Conservation (phyloP, 106 monocot genomes). For the Acorus gramineus region DNA sequence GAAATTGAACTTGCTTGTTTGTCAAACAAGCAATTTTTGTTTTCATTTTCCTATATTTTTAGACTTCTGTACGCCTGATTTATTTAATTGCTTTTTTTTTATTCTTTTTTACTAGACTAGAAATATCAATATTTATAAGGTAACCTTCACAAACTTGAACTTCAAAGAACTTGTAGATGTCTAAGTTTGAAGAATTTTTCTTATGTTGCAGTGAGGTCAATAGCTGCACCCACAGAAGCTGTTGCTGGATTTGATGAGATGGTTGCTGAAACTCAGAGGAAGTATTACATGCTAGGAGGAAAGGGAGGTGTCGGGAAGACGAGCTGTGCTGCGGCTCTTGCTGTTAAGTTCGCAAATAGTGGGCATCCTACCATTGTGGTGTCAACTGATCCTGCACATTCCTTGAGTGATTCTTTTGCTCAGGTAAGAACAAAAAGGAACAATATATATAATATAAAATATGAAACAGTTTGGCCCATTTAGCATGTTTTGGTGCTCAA, state of each 20-base stretch:
- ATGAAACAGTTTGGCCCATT: too few relatives aligned
- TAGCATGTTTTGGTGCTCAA: too few relatives aligned
- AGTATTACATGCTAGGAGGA: constrained; percentile 64
- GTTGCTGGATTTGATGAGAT: constrained; percentile 81
- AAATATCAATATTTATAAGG: too few relatives aligned
- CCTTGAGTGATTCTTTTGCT: constrained; percentile 94
- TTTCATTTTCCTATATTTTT: too few relatives aligned
- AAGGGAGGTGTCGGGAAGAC: constrained; percentile 99
- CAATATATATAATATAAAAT: too few relatives aligned
- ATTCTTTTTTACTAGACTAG: too few relatives aligned
- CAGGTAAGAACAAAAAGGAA: constrained; percentile 30
- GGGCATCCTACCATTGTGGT: constrained; percentile 44
- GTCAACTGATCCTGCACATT: constrained; percentile 81
- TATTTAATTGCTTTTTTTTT: too few relatives aligned
- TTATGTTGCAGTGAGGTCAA: constrained; percentile 47
- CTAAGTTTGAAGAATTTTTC: not conserved
- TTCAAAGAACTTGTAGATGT: too few relatives aligned
- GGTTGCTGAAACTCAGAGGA: constrained; percentile 26
- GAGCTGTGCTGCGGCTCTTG: constrained; percentile 92
- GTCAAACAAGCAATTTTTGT: too few relatives aligned
- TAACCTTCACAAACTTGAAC: too few relatives aligned
- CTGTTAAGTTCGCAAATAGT: constrained; percentile 89
- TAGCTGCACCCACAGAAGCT: constrained; percentile 41
- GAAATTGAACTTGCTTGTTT: too few relatives aligned
- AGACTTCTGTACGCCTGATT: too few relatives aligned